Base-by-base conservation (phyloP, 495 filamentous ascomycete genomes). In the Friedmanniomyces endolithicus region DNA sequence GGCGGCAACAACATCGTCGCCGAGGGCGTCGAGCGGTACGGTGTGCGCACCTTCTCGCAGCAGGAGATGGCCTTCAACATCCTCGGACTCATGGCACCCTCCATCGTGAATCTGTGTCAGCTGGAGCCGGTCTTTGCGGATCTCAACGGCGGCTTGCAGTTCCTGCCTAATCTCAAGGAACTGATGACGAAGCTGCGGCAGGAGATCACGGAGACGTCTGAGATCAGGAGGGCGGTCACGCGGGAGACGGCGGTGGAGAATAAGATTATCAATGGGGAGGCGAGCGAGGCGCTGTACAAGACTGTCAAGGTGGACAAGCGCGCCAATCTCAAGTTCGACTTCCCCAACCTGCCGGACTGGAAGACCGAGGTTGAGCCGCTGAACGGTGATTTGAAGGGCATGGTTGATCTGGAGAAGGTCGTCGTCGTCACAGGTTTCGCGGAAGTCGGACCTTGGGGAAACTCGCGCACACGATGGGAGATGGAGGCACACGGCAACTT, bases 1-100 rank as follows among this genome's bases (percentile, higher is more conserved):
- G 85, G 84, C 64, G 90, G 87, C 60, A 99, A 99, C 75, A 99
- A 99, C 68, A 82, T 95, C 65, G 88, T 96, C 52, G 94, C 92
- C 7, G 90, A 97, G 69, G 94, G 90, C 47, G 85, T 99, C 51
- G 92, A 99, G 72, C 85, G 84, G 59, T 89, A 90, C 64, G 92
- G 92, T 64, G 94, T 97, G 16, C 87, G 94, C 58, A 99, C 92
- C 4, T 99, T 99, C 74, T 96, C 90, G 17, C 94, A 97, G 73
- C 88, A 94, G 63, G 92, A 99, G 71, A 99, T 99, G 92, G 92
- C 92, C 2, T 97, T 99, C 78, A 99, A 97, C 70, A 72, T 99
- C 51, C 82, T 99, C 35, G 90, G 92, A 53, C 81, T 99, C 46
- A 96, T 99, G 92, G 81, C 90, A 4, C 88, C 92, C 9, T 79